Evolutionary conservation across 2,329 filamentous ascomycete species (phyloP), one percentile per base, ranked within the genome.

Genomic region (Fusarium sp.): DNA sequence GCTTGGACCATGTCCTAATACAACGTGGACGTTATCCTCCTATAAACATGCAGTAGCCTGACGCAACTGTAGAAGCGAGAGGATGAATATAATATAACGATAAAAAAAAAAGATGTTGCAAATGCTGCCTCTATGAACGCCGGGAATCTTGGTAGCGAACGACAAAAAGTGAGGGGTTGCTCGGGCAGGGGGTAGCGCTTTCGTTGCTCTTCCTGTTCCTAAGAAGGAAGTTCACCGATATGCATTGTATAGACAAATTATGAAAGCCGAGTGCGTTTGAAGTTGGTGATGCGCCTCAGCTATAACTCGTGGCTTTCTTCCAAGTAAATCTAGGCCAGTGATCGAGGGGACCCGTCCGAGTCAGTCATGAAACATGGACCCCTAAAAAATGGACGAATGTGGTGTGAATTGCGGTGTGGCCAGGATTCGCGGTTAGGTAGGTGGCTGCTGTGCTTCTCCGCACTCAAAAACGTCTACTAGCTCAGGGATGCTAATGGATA

Each of bases 91-190:
- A 23, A 52, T 62, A 45, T 50, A 57, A 53, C 34, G 34, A 37
- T 37, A 11, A 55, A 43, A 44, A 61, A 48, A 48, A 65, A 55
- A 53, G 34, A 65, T 56, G 60, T 58, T 58, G 59, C 57, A 57
- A 65, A 71, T 71, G 69, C 65, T 69, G 65, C 68, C 69, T 71
- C 65, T 71, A 69, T 66, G 57, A 70, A 71, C 69, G 68, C 69
- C 69, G 65, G 68, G 65, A 69, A 71, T 66, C 28, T 71, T 71
- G 53, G 43, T 69, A 71, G 42, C 68, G 69, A 71, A 71, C 50
- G 69, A 71, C 61, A 69, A 54, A 62, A 49, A 58, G 46, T 11
- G 39, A 42, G 25, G 46, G 57, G 18, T 37, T 42, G 55, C 39
- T 31, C 54, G 21, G 58, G 46, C 37, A 23, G 48, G 46, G 48